Base-by-base conservation (phyloP, 495 filamentous ascomycete genomes). In the Hapsidospora chrysogenum region DNA sequence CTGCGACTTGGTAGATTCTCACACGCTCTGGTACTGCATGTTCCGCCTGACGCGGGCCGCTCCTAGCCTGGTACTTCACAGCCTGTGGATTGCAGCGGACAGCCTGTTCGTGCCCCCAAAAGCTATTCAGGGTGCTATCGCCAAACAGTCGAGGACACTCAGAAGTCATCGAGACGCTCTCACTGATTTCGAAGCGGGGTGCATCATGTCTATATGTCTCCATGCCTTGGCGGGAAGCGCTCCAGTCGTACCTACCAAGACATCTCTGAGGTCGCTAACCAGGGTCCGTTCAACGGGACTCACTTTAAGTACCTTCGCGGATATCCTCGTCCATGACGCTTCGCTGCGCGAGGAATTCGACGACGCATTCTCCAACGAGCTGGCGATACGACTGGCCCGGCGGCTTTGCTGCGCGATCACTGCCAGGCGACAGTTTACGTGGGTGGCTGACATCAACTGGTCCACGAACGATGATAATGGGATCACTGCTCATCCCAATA, bases 21-120 rank as follows among this genome's bases (percentile, higher is more conserved):
- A 68, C 35, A 60, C 60, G 11, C 46, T 52, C 19, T 68, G 60
- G 60, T 68, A 63, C 36, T 61, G 58, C 35, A 69, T 69, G 64
- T 39, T 65, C 26, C 57, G 56, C 38, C 46, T 66, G 47, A 75
- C 61, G 26, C 60, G 56, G 34, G 52, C 55, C 33, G 60, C 51
- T 10, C 69, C 58, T 21, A 66, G 48, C 28, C 53, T 84, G 36
- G 65, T 83, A 0, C 74, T 84, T 33, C 69, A 85, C 43, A 84
- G 78, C 40, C 54, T 93, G 4, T 92, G 85, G 83, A 64, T 63
- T 47, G 69, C 77, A 6, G 50, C 76, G n/a, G 72, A 72, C 16
- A 58, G 64, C 23, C 53, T 87, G 9, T 87, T 84, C 47, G 58
- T 65, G 17, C 72, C 76, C 0, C 78, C 80, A 2, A 62, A 61